A percentile compares a stretch with the other conserved stretches of the same genome.
phyloP scores from a whole-genome alignment of 768 basidiomycete genomes.

The Lyophyllum shimeji region DNA sequence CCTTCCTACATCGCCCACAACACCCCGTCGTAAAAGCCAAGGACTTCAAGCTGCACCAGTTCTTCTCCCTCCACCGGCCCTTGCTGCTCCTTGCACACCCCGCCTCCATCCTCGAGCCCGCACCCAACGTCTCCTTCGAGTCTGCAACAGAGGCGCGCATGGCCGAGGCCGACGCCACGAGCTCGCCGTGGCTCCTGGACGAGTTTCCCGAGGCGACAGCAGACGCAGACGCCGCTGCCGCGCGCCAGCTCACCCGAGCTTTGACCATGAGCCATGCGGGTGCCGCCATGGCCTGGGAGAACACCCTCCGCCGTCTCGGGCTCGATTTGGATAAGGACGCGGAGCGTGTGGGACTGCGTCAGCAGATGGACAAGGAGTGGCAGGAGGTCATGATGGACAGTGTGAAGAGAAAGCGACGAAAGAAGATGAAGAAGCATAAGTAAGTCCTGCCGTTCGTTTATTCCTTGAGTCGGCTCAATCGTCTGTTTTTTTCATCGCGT shows the following conservation, averaged over 20 bases:
- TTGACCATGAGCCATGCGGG: conserved; percentile 68
- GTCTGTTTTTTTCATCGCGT: conserved; percentile 9
- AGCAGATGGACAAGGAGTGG: conserved; percentile 58
- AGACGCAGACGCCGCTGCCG: conserved; percentile 79
- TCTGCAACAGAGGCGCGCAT: conserved; percentile 11
- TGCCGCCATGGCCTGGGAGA: conserved; percentile 66
- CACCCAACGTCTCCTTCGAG: conserved; percentile 22
- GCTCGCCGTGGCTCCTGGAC: conserved; percentile 30
- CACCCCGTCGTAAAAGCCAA: conserved; percentile 63
- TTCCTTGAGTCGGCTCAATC: conserved; percentile 1
- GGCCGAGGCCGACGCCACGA: conserved; percentile 14
- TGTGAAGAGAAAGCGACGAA: conserved; percentile 79
- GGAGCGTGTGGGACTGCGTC: conserved; percentile 49
- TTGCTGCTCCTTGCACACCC: conserved; percentile 70
- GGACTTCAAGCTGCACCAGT: conserved; percentile 80
- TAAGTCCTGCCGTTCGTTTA: conserved; percentile 41
- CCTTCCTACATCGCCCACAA: conserved; percentile 17
- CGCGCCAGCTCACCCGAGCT: conserved; percentile 75
- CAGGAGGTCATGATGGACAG: conserved; percentile 74
- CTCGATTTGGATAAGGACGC: conserved; percentile 51
- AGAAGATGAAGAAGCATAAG: conserved; percentile 99
- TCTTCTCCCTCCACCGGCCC: conserved; percentile 82
- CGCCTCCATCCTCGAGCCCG: conserved; percentile 45
- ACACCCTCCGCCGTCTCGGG: conserved; percentile 63
- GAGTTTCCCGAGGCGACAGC: conserved; percentile 49